Evolutionary conservation across 345 rosid genomes (phyloP), one percentile per base, ranked within the genome.

Genomic region (Arabis hirsuta): DNA sequence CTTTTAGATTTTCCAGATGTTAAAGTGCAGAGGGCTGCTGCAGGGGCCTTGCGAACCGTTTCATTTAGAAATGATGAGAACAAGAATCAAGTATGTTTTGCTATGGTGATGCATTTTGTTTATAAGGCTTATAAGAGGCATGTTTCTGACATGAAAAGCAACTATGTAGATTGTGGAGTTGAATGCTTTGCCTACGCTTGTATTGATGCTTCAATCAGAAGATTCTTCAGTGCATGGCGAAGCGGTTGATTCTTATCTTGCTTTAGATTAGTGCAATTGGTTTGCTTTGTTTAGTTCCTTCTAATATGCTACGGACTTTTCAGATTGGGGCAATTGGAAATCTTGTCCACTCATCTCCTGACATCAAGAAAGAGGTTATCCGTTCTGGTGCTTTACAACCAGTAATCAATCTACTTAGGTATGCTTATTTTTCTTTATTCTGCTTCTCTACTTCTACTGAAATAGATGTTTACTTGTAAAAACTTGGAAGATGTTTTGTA

Each of bases 11-110:
- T 65, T 56, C 43, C 59, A 55, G 92, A 92, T 72, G 31, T 36
- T 2, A 85, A 88, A 79, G 94, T 92, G 22, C 98, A 85, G 73
- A 84, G 87, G 62, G 90, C 96, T 59, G 90, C 90, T 64, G 98
- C 92, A n/a, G 90, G 85, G 71, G 90, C 92, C 46, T 67, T 92
- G 71, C 75, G 88, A 42, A 81, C 92, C 26, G 83, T 92, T 76
- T 88, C 94, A 29, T 92, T 84, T 62, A 82, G 84, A 78, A 89
- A 89, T 65, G 87, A 89, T 31, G 94, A 89, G 63, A 89, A 89
- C 69, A 85, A 85, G 76, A 83, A 51, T 65, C 84, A 73, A 89
- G 98, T 88, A 53, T 36, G 61, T 53, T 55, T 27, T 61, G 61
- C 38, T 41, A n/a, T 26, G 7, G 4, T 45, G 6, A 4, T 64